Conservation (phyloP, 108 stramenopile species). For the Skeletonema grethae region DNA sequence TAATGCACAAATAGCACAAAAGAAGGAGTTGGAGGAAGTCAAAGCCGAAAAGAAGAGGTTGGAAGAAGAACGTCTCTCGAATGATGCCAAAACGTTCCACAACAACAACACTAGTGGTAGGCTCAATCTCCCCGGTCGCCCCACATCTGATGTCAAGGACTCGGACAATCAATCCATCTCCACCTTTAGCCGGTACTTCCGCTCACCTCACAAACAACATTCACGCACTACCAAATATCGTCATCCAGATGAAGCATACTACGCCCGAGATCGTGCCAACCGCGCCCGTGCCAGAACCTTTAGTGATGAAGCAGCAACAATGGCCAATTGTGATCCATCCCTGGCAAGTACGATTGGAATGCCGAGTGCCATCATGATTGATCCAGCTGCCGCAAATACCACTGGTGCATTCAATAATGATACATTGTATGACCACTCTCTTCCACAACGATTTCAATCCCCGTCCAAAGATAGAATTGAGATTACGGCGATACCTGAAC, state of each 20-base stretch:
- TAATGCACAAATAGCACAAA: constrained; percentile 47
- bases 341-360: constrained; percentile 38
- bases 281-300: constrained; percentile 20
- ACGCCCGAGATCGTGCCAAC: constrained; percentile 1
- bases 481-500: constrained; percentile 44
- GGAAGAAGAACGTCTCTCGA: constrained; percentile 13
- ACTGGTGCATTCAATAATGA: constrained; percentile 4
- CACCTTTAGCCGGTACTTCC: constrained; percentile 3
- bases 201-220: not conserved
- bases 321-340: constrained; percentile 19
- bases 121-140: constrained; percentile 5
- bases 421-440: not conserved
- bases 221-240: not conserved
- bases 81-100: constrained; percentile 1
- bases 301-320: constrained; percentile 20
- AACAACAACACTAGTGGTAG: not conserved
- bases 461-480: constrained; percentile 39
- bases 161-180: constrained; percentile 14
- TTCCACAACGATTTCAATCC: not conserved
- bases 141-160: not conserved
- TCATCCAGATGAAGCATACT: constrained; percentile 7
- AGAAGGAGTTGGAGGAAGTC: constrained; percentile 39
- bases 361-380: constrained; percentile 26
- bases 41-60: constrained; percentile 37
- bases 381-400: not conserved